Evolutionary conservation across 331 rosid genomes (phyloP), one percentile per base, ranked within the genome.

Genomic region (Dryas integrifolia): DNA sequence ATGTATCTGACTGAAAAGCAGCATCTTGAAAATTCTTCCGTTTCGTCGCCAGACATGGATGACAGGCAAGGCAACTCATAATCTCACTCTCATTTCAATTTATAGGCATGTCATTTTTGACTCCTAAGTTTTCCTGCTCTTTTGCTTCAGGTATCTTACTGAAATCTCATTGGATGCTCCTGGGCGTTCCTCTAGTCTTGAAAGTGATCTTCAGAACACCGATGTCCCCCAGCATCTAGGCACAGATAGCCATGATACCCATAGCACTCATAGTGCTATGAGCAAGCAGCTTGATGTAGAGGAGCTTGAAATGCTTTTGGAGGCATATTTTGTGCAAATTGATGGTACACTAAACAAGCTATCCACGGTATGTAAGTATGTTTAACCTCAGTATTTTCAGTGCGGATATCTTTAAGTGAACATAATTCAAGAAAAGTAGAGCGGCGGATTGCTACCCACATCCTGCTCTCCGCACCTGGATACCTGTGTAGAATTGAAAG

Each of bases 241-340:
- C 43, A 72, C 82, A 58, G 88, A 73, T 46, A 85, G 91, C 81
- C 95, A 80, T 39, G 48, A 7, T 11, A 62, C 30, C 30, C 35
- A 30, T 30, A 30, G 35, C 30, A 80, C 85, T 39, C 92, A 68
- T 55, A 94, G 96, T 76, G 85, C 85, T 53, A 60, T 80, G 58
- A 84, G 87, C 82, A 95, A 86, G 73, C 82, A 74, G n/a, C 97
- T 88, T 53, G 97, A 95, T 58, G 99, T 95, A 0, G 99, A 88
- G 75, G 99, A 95, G 87, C 99, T 95, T 69, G 99, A 95, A 82
- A 95, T 95, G 99, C 96, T 95, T 63, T 80, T 95, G 86, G 99
- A 95, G 82, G 99, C 99, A 3, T 95, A 95, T 82, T 95, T 95
- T 55, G 99, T 95, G 69, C 99, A 95, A 77, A 92, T 95, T 52